Conservation (phyloP, 352 stramenopile species). For the Globisporangium apiculatum region DNA sequence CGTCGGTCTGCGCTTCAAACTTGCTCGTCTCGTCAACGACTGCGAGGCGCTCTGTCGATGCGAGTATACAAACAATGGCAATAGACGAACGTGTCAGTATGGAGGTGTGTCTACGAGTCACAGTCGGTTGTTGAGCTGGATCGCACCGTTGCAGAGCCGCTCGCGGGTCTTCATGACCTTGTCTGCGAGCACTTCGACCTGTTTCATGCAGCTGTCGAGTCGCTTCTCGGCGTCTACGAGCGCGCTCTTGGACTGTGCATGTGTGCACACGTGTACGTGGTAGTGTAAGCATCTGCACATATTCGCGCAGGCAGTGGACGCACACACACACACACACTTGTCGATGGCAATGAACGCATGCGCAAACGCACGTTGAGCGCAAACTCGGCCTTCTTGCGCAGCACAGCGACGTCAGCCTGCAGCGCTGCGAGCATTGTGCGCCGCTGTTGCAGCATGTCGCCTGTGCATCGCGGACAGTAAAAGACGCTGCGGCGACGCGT, state of each 20-base stretch:
- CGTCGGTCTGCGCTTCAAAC: constrained; percentile 38
- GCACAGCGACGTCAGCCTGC: constrained; percentile 68
- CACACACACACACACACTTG: not conserved
- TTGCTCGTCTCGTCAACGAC: constrained; percentile 45
- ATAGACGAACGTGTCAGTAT: too few species aligned
- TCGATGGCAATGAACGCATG: too few species aligned
- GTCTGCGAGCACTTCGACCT: constrained; percentile 47
- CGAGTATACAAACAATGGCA: not conserved
- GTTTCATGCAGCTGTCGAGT: constrained; percentile 42
- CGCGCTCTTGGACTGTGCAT: constrained; percentile 32
- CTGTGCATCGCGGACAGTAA: constrained; percentile 58
- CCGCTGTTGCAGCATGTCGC: constrained; percentile 63
- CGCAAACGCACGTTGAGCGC: constrained; percentile 39
- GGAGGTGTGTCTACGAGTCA: too few species aligned
- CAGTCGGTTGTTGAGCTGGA: not conserved
- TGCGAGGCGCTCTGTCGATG: constrained; percentile 35
- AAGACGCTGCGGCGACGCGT: constrained; percentile 36
- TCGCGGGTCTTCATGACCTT: constrained; percentile 68
- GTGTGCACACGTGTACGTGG: not conserved
- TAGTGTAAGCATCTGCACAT: not conserved
- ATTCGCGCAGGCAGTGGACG: not conserved
- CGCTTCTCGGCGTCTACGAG: constrained; percentile 46
- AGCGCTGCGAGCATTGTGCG: constrained; percentile 67
- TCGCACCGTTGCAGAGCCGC: constrained; percentile 48
- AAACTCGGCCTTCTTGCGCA: constrained; percentile 73